Evolutionary conservation across 257 asterid genomes (phyloP).

Genomic region (Solanum ahanhuiri): DNA sequence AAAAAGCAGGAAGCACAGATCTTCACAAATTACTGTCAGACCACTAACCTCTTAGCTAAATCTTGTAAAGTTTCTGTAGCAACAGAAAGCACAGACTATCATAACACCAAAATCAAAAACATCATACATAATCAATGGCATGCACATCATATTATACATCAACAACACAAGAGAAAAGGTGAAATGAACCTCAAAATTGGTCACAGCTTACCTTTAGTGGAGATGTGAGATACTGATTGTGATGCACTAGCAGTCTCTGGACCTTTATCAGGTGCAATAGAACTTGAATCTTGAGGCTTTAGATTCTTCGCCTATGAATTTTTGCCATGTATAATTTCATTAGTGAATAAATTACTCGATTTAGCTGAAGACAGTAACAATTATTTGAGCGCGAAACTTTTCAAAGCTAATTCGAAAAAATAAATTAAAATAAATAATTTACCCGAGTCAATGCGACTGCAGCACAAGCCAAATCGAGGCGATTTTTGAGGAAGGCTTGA

Average conservation of each 20-base stretch:
- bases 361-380: background rate
- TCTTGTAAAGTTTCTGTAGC: background rate
- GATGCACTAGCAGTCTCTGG: slow-evolving; percentile 33
- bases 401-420: background rate
- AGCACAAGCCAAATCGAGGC: slow-evolving; percentile 82
- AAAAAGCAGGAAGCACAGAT: background rate
- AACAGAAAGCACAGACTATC: background rate
- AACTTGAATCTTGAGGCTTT: slow-evolving; percentile 28
- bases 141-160: background rate
- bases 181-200: background rate
- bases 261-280: slow-evolving; percentile 19
- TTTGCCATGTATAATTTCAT: background rate
- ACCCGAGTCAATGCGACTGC: slow-evolving; percentile 86
- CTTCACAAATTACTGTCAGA: background rate
- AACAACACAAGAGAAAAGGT: background rate
- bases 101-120: background rate
- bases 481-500: slow-evolving; percentile 66
- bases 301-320: background rate
- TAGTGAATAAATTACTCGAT: background rate
- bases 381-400: background rate
- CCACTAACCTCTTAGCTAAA: background rate
- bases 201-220: slow-evolving; percentile 20
- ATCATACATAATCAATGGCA: background rate
- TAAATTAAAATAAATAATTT: background rate
- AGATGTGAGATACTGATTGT: slow-evolving; percentile 21